Percentiles rank a stretch among this genome's conserved stretches.
These are phyloP conservation scores for Beauveria brongniartii DNA, from an alignment of 2,329 filamentous ascomycete genomes.

Conservation along the genomic window DNA sequence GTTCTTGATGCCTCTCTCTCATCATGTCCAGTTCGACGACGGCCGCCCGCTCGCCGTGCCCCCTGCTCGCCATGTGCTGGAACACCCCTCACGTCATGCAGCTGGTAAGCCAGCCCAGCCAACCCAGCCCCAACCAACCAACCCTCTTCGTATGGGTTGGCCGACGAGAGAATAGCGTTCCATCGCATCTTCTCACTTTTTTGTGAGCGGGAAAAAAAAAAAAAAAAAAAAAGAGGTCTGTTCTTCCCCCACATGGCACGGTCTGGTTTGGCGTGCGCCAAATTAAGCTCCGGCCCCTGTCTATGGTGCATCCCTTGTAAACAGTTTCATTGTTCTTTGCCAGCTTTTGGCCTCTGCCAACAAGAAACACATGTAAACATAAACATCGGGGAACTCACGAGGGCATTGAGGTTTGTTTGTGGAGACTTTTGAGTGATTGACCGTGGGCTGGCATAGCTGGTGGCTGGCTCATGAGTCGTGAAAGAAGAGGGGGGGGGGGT, in stretches of 20 bases:
- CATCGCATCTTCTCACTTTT: background rate
- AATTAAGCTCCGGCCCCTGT: background rate
- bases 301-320: background rate
- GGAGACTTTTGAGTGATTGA: background rate
- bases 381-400: background rate
- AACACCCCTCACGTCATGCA: background rate
- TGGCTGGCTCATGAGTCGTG: background rate
- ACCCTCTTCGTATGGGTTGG: slow-evolving; percentile 1
- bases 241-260: background rate
- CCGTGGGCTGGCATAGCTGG: too few species aligned
- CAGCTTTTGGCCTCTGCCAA: background rate
- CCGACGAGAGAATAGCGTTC: background rate
- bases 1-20: too few species aligned
- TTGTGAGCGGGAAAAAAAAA: too few species aligned
- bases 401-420: background rate
- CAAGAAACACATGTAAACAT: background rate
- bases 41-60: background rate
- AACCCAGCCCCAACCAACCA: background rate
- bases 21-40: background rate
- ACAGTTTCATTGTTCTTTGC: background rate
- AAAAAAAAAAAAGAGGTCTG: too few species aligned
- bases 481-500: background rate
- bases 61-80: slow-evolving; percentile 7
- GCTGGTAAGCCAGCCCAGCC: background rate
- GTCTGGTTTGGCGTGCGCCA: background rate